Percentiles rank a stretch among this genome's conserved stretches.
Conservation (phyloP, 345 rosid species). For the Draba incana region DNA sequence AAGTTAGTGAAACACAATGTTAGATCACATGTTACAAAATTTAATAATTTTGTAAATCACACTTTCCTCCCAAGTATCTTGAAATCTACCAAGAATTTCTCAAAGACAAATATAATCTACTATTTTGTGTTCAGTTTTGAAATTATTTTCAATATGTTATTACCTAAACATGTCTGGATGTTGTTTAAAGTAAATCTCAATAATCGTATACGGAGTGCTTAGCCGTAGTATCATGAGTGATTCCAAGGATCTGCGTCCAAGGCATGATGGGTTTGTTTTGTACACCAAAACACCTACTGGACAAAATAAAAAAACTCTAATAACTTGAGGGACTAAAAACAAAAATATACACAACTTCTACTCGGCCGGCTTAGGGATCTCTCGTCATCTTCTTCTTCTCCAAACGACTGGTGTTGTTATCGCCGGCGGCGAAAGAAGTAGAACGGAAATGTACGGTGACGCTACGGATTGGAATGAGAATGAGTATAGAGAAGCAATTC, state of each 20-base stretch:
- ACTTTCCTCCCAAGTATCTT: too few species aligned
- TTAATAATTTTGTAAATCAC: too few species aligned
- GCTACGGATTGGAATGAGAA: slow-evolving; percentile 83
- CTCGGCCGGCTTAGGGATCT: slow-evolving; percentile 10
- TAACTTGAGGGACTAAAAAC: neutral
- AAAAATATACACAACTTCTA: neutral
- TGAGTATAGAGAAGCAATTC: slow-evolving; percentile 64
- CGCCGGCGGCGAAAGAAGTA: slow-evolving; percentile 7
- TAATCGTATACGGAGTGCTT: too few species aligned
- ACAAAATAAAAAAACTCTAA: neutral
- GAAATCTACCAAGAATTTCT: too few species aligned
- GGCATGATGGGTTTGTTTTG: neutral
- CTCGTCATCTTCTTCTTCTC: slow-evolving; percentile 1
- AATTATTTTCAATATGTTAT: too few species aligned
- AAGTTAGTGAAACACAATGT: too few species aligned
- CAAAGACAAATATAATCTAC: too few species aligned
- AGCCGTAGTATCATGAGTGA: too few species aligned
- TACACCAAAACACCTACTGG: neutral
- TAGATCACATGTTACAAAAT: too few species aligned
- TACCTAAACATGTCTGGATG: too few species aligned
- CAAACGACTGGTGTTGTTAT: slow-evolving; percentile 14
- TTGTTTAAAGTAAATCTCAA: too few species aligned
- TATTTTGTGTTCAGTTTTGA: too few species aligned
- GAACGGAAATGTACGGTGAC: slow-evolving; percentile 58
- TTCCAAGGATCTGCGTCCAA: neutral